Evolutionary conservation across 2,329 filamentous ascomycete genomes (phyloP).

Genomic region (Nemania sp.): DNA sequence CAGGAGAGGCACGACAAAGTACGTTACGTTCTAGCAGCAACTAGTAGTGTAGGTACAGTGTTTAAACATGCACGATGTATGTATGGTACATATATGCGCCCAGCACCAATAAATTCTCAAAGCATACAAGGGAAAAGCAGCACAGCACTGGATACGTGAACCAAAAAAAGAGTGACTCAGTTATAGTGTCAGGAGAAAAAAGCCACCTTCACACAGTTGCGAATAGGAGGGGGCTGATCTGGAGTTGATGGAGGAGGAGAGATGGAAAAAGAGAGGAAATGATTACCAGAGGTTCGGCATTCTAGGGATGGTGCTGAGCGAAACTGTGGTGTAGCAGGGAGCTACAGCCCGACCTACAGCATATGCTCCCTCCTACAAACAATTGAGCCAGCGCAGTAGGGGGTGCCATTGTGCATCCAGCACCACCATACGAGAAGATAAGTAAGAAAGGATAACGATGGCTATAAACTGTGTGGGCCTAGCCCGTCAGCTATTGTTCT

Average conservation of each 20-base stretch:
- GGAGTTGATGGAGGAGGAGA: conserved; percentile 3
- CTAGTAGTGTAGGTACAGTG: not conserved
- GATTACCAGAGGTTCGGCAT: not conserved
- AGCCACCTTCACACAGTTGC: conserved; percentile 6
- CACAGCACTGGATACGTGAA: conserved; percentile 7
- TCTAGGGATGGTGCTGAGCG: too few species aligned
- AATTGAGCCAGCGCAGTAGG: too few species aligned
- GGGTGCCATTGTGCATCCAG: too few species aligned
- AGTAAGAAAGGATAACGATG: too few species aligned
- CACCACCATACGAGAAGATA: too few species aligned
- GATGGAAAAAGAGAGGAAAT: not conserved
- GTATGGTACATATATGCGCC: conserved; percentile 6
- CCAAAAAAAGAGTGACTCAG: conserved; percentile 12
- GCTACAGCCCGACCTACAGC: conserved; percentile 5
- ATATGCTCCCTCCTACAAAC: not conserved
- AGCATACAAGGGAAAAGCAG: conserved; percentile 2
- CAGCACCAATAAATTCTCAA: conserved; percentile 11
- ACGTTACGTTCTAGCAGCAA: not conserved
- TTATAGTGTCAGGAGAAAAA: too few species aligned
- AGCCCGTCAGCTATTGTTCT: conserved; percentile 11
- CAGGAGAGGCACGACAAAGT: not conserved
- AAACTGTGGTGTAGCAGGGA: too few species aligned
- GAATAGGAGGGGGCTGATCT: not conserved
- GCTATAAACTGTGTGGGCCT: conserved; percentile 20
- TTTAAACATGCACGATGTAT: conserved; percentile 6